These are phyloP conservation scores for Megacollybia marginata DNA, from an alignment of 768 basidiomycete genomes.

Conservation along the genomic window DNA sequence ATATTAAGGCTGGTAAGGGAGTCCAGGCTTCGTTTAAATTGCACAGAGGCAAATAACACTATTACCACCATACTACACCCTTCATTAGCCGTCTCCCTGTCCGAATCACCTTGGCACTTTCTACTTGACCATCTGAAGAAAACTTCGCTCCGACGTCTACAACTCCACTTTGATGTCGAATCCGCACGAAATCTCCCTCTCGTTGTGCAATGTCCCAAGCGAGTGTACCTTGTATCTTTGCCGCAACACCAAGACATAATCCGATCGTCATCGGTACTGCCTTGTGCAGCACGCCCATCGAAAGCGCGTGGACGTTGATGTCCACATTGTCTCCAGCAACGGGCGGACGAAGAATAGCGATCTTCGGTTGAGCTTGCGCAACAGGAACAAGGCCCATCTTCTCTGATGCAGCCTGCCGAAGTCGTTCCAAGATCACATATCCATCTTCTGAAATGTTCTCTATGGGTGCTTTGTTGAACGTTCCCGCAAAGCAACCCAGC, in stretches of 20 bases:
- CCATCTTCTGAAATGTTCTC: constrained; percentile 3
- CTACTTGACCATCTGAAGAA: constrained; percentile 34
- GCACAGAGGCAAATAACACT: constrained; percentile 45
- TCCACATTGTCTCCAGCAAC: constrained; percentile 29
- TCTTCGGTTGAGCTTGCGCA: constrained; percentile 65
- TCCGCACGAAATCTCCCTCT: constrained; percentile 30
- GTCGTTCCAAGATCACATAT: constrained; percentile 34
- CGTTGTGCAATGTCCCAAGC: constrained; percentile 40
- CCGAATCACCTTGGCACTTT: constrained; percentile 55
- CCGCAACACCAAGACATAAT: constrained; percentile 60
- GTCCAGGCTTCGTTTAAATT: constrained; percentile 73
- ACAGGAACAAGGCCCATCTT: constrained; percentile 59
- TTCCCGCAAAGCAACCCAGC: constrained; percentile 16
- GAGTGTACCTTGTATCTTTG: constrained; percentile 45
- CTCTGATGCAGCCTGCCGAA: constrained; percentile 48
- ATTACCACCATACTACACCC: constrained; percentile 61
- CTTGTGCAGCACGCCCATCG: constrained; percentile 66
- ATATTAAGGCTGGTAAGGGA: constrained; percentile 69
- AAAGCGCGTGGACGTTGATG: constrained; percentile 51
- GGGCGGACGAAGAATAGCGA: constrained; percentile 45
- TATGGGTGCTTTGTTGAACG: neutral
- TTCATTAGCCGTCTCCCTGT: constrained; percentile 70
- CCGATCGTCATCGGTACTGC: constrained; percentile 72
- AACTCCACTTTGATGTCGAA: constrained; percentile 59
- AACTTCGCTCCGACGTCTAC: constrained; percentile 63